Percentiles rank a stretch among this genome's conserved stretches.
Evolutionary conservation across 768 basidiomycete genomes (phyloP).

Genomic region (Rickenella mellea): DNA sequence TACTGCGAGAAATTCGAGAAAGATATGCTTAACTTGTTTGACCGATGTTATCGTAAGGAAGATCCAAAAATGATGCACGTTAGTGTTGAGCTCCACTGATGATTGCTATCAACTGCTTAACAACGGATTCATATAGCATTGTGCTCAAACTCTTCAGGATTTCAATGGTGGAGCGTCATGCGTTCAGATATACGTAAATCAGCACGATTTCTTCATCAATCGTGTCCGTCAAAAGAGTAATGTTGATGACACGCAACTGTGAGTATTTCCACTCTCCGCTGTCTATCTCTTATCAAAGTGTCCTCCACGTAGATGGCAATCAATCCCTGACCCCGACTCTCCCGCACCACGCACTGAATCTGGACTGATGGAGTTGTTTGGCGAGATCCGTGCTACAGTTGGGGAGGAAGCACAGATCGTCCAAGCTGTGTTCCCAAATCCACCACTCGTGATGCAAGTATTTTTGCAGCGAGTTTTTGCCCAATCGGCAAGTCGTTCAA

Average conservation of each 20-base stretch:
- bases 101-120: slow-evolving; percentile 1
- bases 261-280: slow-evolving; percentile 11
- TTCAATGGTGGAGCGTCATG: slow-evolving; percentile 97
- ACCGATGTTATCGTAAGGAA: slow-evolving; percentile 89
- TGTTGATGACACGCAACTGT: slow-evolving; percentile 50
- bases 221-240: slow-evolving; percentile 60
- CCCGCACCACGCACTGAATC: slow-evolving; percentile 70
- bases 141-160: slow-evolving; percentile 91
- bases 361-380: slow-evolving; percentile 70
- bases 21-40: slow-evolving; percentile 94
- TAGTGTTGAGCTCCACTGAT: slow-evolving; percentile 16
- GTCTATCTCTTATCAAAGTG: neutral
- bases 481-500: slow-evolving; percentile 63
- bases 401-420: slow-evolving; percentile 96
- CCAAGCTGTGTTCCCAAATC: slow-evolving; percentile 96
- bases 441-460: slow-evolving; percentile 93
- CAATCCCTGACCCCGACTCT: slow-evolving; percentile 70
- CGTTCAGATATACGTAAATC: slow-evolving; percentile 97
- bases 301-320: slow-evolving; percentile 56
- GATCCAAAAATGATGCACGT: slow-evolving; percentile 99
- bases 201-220: slow-evolving; percentile 99
- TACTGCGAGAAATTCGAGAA: slow-evolving; percentile 99
- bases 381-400: slow-evolving; percentile 84
- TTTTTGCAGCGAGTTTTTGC: slow-evolving; percentile 97
- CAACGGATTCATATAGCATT: slow-evolving; percentile 60